A percentile compares a stretch with the other conserved stretches of the same genome.
These are phyloP conservation scores for Candida pseudocylindracea DNA, from an alignment of 1,139 yeast species.

Conservation along the genomic window DNA sequence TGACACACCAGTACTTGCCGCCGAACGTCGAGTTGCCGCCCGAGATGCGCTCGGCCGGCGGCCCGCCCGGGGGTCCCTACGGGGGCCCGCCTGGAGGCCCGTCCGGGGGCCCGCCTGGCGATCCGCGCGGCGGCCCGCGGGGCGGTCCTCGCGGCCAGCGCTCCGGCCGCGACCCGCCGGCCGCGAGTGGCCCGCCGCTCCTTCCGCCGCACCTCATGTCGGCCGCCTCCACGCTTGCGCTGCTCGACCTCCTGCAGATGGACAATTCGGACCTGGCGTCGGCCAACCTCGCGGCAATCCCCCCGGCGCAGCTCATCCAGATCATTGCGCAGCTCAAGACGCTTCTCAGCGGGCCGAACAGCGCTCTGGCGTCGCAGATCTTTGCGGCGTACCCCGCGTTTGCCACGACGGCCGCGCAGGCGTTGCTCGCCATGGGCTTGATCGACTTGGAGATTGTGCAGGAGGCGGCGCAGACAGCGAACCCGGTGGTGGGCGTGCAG, in stretches of 20 bases:
- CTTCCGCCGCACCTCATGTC: slow-evolving; percentile 10
- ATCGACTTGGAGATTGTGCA: slow-evolving; percentile 41
- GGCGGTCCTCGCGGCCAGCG: neutral
- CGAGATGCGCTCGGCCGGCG: slow-evolving; percentile 12
- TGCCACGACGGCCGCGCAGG: slow-evolving; percentile 49
- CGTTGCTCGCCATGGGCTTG: slow-evolving; percentile 54
- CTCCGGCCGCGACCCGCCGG: slow-evolving; percentile 1
- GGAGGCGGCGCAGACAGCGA: slow-evolving; percentile 16
- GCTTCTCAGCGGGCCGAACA: slow-evolving; percentile 23
- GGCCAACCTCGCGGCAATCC: slow-evolving; percentile 32
- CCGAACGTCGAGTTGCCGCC: slow-evolving; percentile 30
- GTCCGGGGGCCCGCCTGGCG: neutral
- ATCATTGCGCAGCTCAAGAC: slow-evolving; percentile 40
- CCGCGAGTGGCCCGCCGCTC: slow-evolving; percentile 15
- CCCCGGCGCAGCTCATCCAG: slow-evolving; percentile 50
- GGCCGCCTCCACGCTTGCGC: slow-evolving; percentile 21
- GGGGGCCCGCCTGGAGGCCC: neutral
- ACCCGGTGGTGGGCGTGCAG: slow-evolving; percentile 5
- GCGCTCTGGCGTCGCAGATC: slow-evolving; percentile 25
- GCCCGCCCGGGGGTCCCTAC: neutral
- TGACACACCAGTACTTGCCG: slow-evolving; percentile 24
- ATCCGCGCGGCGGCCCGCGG: too few relatives aligned
- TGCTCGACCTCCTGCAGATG: slow-evolving; percentile 14
- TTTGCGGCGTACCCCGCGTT: slow-evolving; percentile 33
- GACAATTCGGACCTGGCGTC: slow-evolving; percentile 26